Evolutionary conservation across 106 monocot genomes (phyloP), one percentile per base, ranked within the genome.

Genomic region (Acorus gramineus): DNA sequence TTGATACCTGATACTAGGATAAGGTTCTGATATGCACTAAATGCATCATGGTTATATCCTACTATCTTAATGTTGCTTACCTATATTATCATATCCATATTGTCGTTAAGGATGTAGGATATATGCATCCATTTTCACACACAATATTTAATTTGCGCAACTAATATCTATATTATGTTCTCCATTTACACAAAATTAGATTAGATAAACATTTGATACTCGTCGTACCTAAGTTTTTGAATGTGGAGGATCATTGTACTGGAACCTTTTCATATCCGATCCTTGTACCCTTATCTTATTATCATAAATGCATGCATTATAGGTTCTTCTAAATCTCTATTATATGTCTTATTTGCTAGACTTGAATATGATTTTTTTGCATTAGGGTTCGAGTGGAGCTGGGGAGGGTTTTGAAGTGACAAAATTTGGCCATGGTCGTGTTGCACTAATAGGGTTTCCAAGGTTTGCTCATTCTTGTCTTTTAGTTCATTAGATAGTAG

Each of bases 391-490:
- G 28, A 92, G 81, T 85, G 98, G 92, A 68, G 91, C 81, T 67
- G 98, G 98, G 75, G 98, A 98, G 49, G 98, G 98, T 58, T 98
- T 98, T 85, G 98, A 98, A 86, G 98, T 98, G 60, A 98, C 98
- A 59, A 98, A 98, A 63, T 98, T 88, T 76, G 98, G 98, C 43
- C 98, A 98, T 84, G 98, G 98, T 64, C 98, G 98, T 73, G 98
- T 98, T 82, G 91, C 98, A 73, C 66, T 98, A 57, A 98, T 98
- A 56, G 98, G 98, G 73, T 98, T 98, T 84, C 98, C 98, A 50
- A 98, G 98, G 98, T 96, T 65, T 74, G 53, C 13, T 49, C 11
- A 7, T 14, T 6, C 3, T 7, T 64, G 28, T 49, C 3, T 51
- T 50, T 50, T 8, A 2, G 47, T 11, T 9, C 14, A 42, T 59